phyloP scores from a whole-genome alignment of 768 basidiomycete species.

The Clavaria fumosa region DNA sequence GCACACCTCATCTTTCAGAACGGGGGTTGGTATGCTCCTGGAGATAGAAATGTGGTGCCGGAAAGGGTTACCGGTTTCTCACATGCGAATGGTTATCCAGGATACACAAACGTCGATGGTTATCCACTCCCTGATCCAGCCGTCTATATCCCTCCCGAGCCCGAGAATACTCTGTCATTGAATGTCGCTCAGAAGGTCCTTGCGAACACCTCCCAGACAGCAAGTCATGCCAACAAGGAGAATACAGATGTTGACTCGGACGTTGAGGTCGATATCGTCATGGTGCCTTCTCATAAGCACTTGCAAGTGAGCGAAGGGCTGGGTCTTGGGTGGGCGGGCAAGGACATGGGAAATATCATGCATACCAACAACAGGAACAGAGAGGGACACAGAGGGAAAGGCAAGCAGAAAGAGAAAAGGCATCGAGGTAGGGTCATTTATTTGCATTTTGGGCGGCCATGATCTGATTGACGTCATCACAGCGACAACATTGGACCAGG shows the following conservation, averaged over 20 bases:
- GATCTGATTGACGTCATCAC: no score
- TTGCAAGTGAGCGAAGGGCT: no score
- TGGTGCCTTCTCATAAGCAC: neutral
- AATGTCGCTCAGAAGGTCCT: no score
- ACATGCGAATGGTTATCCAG: neutral
- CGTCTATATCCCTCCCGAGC: no score
- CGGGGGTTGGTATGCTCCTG: neutral
- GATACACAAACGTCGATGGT: neutral
- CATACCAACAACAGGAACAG: constrained; percentile 16
- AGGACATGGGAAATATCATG: constrained; percentile 23
- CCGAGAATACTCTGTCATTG: no score
- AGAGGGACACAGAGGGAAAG: constrained; percentile 23
- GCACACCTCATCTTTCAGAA: constrained; percentile 2
- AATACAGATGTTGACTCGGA: constrained; percentile 24
- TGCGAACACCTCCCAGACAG: no score
- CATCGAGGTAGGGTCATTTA: constrained; percentile 32
- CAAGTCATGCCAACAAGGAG: constrained; percentile 26
- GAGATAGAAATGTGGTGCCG: neutral
- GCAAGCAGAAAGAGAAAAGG: constrained; percentile 33
- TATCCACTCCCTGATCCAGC: neutral
- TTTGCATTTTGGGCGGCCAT: neutral
- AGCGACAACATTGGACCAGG: no score
- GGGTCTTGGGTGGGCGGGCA: constrained; percentile 22
- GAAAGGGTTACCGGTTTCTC: neutral
- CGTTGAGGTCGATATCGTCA: constrained; percentile 19